Conservation (phyloP, 2,329 filamentous ascomycete species). For the Sordariomycetes sp. region DNA sequence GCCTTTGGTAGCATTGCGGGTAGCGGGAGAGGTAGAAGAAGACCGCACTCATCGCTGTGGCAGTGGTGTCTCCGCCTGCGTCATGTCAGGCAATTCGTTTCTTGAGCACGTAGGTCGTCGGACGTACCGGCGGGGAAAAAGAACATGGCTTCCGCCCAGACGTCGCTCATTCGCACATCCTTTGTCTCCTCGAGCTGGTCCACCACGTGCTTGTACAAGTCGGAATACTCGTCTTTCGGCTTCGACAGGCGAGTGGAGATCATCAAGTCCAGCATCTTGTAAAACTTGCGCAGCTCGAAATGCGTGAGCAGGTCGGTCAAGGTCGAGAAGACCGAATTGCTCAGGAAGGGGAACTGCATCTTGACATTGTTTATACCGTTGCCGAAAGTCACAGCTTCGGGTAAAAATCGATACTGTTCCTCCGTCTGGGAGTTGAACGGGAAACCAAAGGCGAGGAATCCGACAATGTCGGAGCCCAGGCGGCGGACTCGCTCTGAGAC, state of each 20-base stretch:
- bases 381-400: neutral
- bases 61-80: conserved; percentile 5
- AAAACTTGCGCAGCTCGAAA: conserved; percentile 1
- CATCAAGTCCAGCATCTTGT: conserved; percentile 1
- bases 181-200: neutral
- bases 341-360: conserved; percentile 4
- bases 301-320: conserved; percentile 1
- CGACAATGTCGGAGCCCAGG: conserved; percentile 4
- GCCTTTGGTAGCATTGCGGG: conserved; percentile 7
- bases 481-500: neutral
- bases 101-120: neutral
- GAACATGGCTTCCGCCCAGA: neutral
- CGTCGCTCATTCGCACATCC: neutral
- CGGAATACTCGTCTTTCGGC: conserved; percentile 1
- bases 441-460: conserved; percentile 4
- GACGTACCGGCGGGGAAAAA: neutral
- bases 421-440: conserved; percentile 4
- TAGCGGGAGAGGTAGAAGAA: conserved; percentile 6
- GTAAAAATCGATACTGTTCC: conserved; percentile 2
- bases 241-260: conserved; percentile 2
- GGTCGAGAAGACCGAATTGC: neutral
- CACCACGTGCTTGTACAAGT: neutral
- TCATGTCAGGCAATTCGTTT: neutral
- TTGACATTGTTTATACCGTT: conserved; percentile 4
- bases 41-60: conserved; percentile 3